Base-by-base conservation (phyloP, 2,329 filamentous ascomycete genomes). In the Talaromyces atroroseus region DNA sequence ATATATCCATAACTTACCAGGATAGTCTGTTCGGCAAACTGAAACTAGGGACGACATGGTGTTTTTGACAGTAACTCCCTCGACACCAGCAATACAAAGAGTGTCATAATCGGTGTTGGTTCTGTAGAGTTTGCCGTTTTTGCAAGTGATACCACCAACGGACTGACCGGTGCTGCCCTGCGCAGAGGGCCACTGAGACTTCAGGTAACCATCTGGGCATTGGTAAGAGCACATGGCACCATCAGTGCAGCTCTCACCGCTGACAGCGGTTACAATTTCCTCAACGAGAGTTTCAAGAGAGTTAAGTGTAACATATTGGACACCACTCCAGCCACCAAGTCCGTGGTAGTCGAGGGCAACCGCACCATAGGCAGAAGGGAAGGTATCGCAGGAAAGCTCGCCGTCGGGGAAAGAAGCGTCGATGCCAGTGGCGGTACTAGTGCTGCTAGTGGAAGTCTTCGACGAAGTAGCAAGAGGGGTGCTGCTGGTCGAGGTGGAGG, bases 1-100 rank as follows among this genome's bases (percentile, higher is more conserved):
- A 36, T 36, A 38, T 26, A 16, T 8, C 24, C 5, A 29, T 29
- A 26, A 63, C 72, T 70, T 68, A 81, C 91, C 92, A 60, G 94
- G 94, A 76, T 99, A 99, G 73, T 96, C 91, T 62, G 94, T 97
- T 73, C 90, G 90, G 84, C 94, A 99, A 64, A 95, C 82, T 46
- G 87, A 82, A 26, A 89, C 87, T 45, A 81, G 75, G 38, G 82
- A 69, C 50, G 73, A 68, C 34, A 96, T 80, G 55, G 86, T 84
- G 80, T 96, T 99, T 72, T 86, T 69, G 59, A 96, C 82, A 58
- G 79, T 78, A 63, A 96, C 82, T 62, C 86, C 83, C 42, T 85
- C 84, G 50, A 82, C 81, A 60, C 92, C 91, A 32, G 75, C 64
- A 66, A 87, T 84, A 75, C 94, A 99, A 34, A 99, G 85, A 49